Conservation (phyloP, 2,329 filamentous ascomycete genomes). For the Trichoderma endophyticum region DNA sequence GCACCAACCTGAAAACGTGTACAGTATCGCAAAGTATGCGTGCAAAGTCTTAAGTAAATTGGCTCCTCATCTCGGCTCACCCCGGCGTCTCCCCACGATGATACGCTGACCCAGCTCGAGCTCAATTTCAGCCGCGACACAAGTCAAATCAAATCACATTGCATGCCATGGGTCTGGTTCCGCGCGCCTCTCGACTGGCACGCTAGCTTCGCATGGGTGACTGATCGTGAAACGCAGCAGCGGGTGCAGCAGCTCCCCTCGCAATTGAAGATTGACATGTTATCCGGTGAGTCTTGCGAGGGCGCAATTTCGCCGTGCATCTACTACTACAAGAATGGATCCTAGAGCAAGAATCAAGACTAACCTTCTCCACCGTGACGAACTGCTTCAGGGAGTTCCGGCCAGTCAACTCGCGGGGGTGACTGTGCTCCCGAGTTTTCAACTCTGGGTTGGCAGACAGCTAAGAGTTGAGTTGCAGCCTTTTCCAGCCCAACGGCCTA, state of each 20-base stretch:
- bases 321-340: neutral
- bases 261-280: neutral
- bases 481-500: neutral
- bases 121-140: slow-evolving; percentile 14
- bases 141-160: neutral
- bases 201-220: slow-evolving; percentile 2
- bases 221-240: slow-evolving; percentile 15
- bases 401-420: neutral
- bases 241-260: slow-evolving; percentile 3
- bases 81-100: slow-evolving; percentile 16
- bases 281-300: neutral
- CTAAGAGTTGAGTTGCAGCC: neutral
- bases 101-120: slow-evolving; percentile 14
- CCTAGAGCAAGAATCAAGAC: neutral
- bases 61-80: slow-evolving; percentile 16
- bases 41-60: slow-evolving; percentile 7
- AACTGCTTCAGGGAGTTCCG: neutral
- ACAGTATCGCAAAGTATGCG: neutral
- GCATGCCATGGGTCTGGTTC: slow-evolving; percentile 11
- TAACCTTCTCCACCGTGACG: neutral
- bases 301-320: neutral
- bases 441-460: neutral
- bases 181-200: slow-evolving; percentile 3
- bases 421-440: neutral
- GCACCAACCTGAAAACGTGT: neutral